Evolutionary conservation across 108 stramenopile genomes (phyloP).

Genomic region (Hondaea fermentalgiana): DNA sequence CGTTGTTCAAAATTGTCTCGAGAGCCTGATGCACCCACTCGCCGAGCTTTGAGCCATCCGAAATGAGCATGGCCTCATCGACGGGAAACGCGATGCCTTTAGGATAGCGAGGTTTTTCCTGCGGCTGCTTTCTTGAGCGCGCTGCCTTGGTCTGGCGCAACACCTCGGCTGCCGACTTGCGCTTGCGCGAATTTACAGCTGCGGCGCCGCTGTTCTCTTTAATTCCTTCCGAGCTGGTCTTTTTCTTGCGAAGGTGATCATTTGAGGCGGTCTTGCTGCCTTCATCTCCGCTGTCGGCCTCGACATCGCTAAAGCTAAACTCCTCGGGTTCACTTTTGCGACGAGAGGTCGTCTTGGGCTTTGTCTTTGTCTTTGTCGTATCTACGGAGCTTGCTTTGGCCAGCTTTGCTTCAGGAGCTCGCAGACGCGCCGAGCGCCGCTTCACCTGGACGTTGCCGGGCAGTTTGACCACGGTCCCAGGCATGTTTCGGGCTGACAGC

Average conservation of each 20-base stretch:
- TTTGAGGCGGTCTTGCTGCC: neutral
- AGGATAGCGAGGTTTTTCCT: neutral
- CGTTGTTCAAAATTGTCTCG: neutral
- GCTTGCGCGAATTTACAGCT: neutral
- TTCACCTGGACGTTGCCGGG: neutral
- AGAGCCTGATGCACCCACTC: neutral
- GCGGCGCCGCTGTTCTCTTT: neutral
- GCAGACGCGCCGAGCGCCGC: neutral
- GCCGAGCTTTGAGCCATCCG: neutral
- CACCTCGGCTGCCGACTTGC: neutral
- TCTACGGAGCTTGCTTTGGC: too few species aligned
- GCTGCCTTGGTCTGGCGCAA: neutral
- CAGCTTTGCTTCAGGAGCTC: neutral
- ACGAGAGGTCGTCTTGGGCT: too few species aligned
- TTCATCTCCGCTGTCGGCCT: neutral
- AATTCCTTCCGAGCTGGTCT: neutral
- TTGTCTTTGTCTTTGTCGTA: too few species aligned
- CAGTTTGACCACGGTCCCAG: neutral
- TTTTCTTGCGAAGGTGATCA: neutral
- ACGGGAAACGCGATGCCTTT: neutral
- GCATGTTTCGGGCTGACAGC: neutral
- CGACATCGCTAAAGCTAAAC: neutral
- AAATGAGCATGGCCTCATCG: neutral
- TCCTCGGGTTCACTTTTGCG: neutral
- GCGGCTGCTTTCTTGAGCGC: neutral